Evolutionary conservation across 2,329 filamentous ascomycete species (phyloP).

Genomic region (Fusarium ambrosium): DNA sequence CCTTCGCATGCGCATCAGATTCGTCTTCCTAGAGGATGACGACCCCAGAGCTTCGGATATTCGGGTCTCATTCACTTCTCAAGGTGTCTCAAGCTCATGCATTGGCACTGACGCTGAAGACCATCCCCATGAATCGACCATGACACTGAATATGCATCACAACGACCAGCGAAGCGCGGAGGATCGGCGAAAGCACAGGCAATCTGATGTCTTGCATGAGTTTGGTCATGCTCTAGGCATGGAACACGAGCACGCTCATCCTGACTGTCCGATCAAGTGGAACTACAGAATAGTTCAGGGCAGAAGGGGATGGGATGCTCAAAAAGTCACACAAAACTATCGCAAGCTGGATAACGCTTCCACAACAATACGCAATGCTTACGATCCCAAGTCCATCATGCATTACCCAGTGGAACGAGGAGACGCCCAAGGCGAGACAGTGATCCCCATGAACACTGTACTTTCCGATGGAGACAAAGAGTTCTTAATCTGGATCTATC

Average conservation of each 20-base stretch:
- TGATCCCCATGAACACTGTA: background rate
- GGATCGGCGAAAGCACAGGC: background rate
- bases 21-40: background rate
- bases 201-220: background rate
- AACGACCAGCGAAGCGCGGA: background rate
- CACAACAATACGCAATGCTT: background rate
- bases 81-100: background rate
- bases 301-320: background rate
- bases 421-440: background rate
- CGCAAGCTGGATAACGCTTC: background rate
- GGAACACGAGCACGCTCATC: background rate
- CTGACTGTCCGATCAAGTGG: background rate
- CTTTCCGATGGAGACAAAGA: background rate
- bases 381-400: background rate
- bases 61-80: background rate
- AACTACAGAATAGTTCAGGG: background rate
- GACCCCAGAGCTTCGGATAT: background rate
- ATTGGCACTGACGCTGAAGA: background rate
- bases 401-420: background rate
- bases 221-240: background rate
- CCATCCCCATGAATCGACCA: background rate
- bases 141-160: background rate
- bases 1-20: background rate
- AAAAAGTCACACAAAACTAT: background rate
- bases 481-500: background rate